These are phyloP conservation scores for Colletotrichum truncatum DNA, from an alignment of 2,329 filamentous ascomycete genomes.

Conservation along the genomic window DNA sequence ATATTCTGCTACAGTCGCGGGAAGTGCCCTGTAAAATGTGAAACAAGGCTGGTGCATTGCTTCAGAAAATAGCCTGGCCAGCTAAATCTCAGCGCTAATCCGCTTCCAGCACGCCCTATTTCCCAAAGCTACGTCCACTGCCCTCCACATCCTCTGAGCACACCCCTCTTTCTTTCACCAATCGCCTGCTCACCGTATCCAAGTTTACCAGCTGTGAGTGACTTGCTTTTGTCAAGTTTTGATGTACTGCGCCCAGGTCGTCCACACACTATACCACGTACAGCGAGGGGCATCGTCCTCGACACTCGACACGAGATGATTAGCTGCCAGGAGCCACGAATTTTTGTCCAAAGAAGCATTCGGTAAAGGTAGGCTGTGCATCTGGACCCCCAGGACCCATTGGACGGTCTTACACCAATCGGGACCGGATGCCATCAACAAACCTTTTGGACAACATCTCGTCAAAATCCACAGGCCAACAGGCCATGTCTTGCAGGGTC, in stretches of 20 bases:
- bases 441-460: not conserved
- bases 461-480: not conserved
- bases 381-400: not conserved
- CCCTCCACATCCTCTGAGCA: constrained; percentile 32
- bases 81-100: constrained; percentile 45
- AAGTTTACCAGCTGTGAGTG: not conserved
- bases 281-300: not conserved
- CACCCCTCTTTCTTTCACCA: constrained; percentile 36
- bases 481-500: not conserved
- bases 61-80: constrained; percentile 52
- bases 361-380: constrained; percentile 4
- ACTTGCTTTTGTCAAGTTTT: constrained; percentile 15
- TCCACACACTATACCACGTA: not conserved
- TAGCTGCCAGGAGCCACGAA: constrained; percentile 12
- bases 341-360: constrained; percentile 9
- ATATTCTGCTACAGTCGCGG: constrained; percentile 24
- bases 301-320: constrained; percentile 6
- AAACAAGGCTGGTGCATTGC: constrained; percentile 62
- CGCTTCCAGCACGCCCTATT: constrained; percentile 23
- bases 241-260: not conserved
- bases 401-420: constrained; percentile 4
- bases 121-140: constrained; percentile 30
- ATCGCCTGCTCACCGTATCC: not conserved
- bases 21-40: constrained; percentile 46
- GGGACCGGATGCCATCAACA: not conserved